Evolutionary conservation across 176 grass and related monocot species (phyloP).

Genomic region (Lolium perenne): DNA sequence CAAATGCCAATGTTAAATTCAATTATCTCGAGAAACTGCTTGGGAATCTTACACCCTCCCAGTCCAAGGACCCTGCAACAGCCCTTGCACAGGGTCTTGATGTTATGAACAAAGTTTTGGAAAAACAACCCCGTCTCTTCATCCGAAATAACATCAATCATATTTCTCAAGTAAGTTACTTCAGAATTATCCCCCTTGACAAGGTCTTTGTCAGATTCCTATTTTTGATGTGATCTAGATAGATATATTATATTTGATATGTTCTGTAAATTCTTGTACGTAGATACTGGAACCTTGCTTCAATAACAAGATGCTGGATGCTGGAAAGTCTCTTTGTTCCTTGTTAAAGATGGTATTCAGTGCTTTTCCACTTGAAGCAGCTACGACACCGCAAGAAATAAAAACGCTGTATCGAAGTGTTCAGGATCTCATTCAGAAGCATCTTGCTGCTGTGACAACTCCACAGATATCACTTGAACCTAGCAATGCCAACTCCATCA

Average conservation of each 20-base stretch:
- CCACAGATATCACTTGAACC: constrained; percentile 87
- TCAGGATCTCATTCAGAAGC: constrained; percentile 86
- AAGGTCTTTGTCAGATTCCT: constrained; percentile 26
- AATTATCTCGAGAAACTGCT: constrained; percentile 99
- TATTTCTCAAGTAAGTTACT: constrained; percentile 83
- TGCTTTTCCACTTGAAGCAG: constrained; percentile 87
- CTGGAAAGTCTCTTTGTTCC: constrained; percentile 94
- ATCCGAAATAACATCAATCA: constrained; percentile 99
- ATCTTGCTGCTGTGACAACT: constrained; percentile 80
- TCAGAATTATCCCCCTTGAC: constrained; percentile 24
- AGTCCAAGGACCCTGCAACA: constrained; percentile 95
- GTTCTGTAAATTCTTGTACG: constrained; percentile 25
- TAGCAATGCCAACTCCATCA: constrained; percentile 81
- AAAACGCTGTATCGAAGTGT: constrained; percentile 83
- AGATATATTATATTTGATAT: constrained; percentile 33
- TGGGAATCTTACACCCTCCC: constrained; percentile 80
- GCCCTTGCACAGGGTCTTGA: constrained; percentile 97
- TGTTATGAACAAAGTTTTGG: constrained; percentile 99
- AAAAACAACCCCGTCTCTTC: constrained; percentile 95
- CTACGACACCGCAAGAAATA: constrained; percentile 85
- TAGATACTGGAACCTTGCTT: constrained; percentile 98
- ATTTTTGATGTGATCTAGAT: constrained; percentile 1
- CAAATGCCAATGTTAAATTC: constrained; percentile 99
- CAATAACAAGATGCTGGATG: constrained; percentile 91
- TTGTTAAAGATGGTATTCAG: constrained; percentile 96